phyloP scores from a whole-genome alignment of 1,139 yeast genomes.

The Yamadazyma oceani region DNA sequence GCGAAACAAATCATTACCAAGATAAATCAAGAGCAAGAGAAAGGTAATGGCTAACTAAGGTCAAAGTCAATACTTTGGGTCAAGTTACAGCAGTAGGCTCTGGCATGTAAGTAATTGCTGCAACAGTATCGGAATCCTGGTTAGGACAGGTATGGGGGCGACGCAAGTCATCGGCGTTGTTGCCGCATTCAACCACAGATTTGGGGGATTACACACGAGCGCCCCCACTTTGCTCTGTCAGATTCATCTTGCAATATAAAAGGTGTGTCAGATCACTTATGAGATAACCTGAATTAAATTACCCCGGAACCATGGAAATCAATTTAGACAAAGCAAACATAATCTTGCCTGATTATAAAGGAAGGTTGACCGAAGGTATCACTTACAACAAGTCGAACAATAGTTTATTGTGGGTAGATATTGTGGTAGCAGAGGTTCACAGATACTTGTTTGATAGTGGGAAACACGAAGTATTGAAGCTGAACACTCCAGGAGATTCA shows the following conservation, averaged over 20 bases:
- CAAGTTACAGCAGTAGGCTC: no score
- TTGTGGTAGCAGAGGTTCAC: slow-evolving; percentile 58
- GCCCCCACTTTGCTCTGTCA: not conserved
- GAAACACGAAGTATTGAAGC: slow-evolving; percentile 42
- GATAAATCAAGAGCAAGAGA: no score
- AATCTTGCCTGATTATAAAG: slow-evolving; percentile 45
- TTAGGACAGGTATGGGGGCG: no score
- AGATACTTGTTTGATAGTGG: slow-evolving; percentile 32
- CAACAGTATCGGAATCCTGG: no score
- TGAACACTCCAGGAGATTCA: slow-evolving; percentile 36
- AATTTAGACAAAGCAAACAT: slow-evolving; percentile 20
- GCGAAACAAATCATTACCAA: no score
- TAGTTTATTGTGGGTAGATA: slow-evolving; percentile 69
- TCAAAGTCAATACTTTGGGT: no score
- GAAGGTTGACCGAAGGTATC: slow-evolving; percentile 65
- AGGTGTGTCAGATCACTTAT: no score
- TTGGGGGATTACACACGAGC: not conserved
- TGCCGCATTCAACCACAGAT: not conserved
- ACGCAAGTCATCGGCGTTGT: not conserved
- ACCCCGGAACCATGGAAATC: slow-evolving; percentile 5
- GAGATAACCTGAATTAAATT: no score
- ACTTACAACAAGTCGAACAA: slow-evolving; percentile 59
- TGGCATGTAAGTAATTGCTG: not conserved
- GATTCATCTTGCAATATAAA: no score
- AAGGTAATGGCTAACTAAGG: no score